These are phyloP conservation scores for Micractinium sp. DNA, from an alignment of 139 green algal genomes.

Conservation along the genomic window DNA sequence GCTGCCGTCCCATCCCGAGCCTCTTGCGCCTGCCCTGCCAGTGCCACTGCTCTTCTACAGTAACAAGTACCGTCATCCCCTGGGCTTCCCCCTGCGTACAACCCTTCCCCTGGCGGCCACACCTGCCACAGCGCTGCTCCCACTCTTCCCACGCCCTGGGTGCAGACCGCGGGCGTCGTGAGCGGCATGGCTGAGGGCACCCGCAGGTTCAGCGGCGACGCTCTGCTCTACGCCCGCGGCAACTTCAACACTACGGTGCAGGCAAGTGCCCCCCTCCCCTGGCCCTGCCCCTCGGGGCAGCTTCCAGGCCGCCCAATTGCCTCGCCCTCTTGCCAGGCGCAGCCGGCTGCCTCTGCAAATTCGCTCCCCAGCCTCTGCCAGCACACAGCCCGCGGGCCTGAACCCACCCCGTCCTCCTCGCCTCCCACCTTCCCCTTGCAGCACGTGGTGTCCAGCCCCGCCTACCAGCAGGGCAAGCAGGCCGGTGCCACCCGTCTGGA, in stretches of 20 bases:
- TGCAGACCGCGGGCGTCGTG: background rate
- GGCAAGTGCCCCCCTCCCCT: background rate
- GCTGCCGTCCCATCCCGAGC: too few relatives aligned
- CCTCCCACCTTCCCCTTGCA: background rate
- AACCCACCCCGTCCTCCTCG: background rate
- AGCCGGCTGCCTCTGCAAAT: too few relatives aligned
- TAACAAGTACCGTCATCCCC: too few relatives aligned
- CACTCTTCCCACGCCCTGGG: background rate
- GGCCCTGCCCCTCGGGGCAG: too few relatives aligned
- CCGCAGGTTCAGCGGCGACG: background rate
- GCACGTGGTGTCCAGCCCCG: background rate
- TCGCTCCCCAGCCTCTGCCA: too few relatives aligned
- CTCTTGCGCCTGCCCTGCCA: too few relatives aligned
- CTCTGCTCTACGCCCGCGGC: background rate
- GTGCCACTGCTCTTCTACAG: too few relatives aligned
- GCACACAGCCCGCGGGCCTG: background rate
- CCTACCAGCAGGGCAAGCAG: constrained; percentile 9
- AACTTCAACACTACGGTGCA: background rate
- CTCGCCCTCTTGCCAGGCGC: too few relatives aligned
- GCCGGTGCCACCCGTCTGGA: background rate
- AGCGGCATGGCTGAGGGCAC: constrained; percentile 6
- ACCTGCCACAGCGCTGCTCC: background rate
- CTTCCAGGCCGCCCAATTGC: too few relatives aligned
- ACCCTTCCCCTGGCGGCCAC: too few relatives aligned
- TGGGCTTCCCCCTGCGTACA: too few relatives aligned